Base-by-base conservation (phyloP, 305 asterid species). In the Coffea humblotiana region DNA sequence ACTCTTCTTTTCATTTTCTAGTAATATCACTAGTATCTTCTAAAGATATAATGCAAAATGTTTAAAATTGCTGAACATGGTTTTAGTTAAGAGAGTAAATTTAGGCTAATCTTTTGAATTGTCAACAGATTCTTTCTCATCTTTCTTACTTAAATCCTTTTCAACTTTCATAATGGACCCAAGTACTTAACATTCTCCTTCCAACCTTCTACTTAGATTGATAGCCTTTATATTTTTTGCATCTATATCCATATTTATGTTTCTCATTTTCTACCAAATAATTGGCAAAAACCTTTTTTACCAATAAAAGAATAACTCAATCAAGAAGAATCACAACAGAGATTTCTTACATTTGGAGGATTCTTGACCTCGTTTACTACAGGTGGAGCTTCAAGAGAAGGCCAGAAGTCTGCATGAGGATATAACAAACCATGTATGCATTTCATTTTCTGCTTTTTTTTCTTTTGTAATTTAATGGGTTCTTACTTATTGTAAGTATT, bases 321-420 rank as follows among this genome's bases (percentile, higher is more conserved):
- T 56, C 23, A 18, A 51, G 56, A 51, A 51, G 21, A 74, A 37
- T 52, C n/a, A 52, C 35, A 71, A 58, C 6, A 19, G 52, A 16
- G 69, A 29, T 68, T 49, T 68, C 35, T 9, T 56, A 2, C 25
- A 43, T 37, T 68, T 4, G 37, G 49, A 16, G 51, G 47, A 35
- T 68, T 35, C 48, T 21, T 68, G 10, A 35, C 27, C 23, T 52
- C 67, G 48, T 77, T 23, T 67, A 71, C 76, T 63, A 49, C 85
- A 87, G 90, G 87, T 72, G 35, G 88, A 83, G 71, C 84, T 87
- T 82, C 84, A 87, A 72, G 69, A 83, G 86, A 87, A 85, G 81
- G 88, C 87, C 70, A 87, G 84, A 68, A 79, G 65, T 81, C 83
- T 87, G 73, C 90, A 85, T 9, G 83, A 77, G 80, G 90, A 87